Evolutionary conservation across 352 stramenopile species (phyloP), one percentile per base, ranked within the genome.

Genomic region (Pythium biforme): DNA sequence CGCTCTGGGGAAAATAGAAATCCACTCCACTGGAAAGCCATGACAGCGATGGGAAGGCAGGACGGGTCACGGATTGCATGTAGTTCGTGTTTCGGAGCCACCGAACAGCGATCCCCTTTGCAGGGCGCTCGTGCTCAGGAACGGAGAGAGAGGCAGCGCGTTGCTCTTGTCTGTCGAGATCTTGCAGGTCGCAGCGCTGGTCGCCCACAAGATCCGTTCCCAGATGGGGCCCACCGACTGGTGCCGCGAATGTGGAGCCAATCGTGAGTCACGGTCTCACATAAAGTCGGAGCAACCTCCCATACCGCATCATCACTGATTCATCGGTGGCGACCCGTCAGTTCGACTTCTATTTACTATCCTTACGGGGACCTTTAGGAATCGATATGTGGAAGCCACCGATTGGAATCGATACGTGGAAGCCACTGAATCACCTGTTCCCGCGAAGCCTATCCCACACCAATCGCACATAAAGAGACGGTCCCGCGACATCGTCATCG

Each of bases 91-190:
- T 37, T 37, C 10, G 11, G 25, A 8, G 47, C 23, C 12, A 26
- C 25, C n/a, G n/a, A n/a, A n/a, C n/a, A n/a, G n/a, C n/a, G n/a
- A n/a, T n/a, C n/a, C n/a, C n/a, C n/a, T n/a, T n/a, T n/a, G n/a
- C n/a, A n/a, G n/a, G n/a, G n/a, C 26, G 46, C 26, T 53, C 46
- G 23, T 26, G 45, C 45, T 33, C 45, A 51, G 45, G 26, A 26
- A 14, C 12, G 37, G 37, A 43, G 37, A 43, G 37, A 43, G 37
- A 43, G 37, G 37, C 37, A 43, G 37, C 37, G 14, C n/a, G 37
- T 37, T 37, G 31, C 14, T 17, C 15, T 17, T 14, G 12, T 10
- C 6, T 43, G 37, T 43, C n/a, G 37, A 14, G 34, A 40, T 40
- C 31, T 40, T 40, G 34, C 6, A 2, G 34, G 12, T 14, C 6